A percentile compares a stretch with the other conserved stretches of the same genome.
Evolutionary conservation across 257 asterid species (phyloP).

Genomic region (Paulownia fortunei): DNA sequence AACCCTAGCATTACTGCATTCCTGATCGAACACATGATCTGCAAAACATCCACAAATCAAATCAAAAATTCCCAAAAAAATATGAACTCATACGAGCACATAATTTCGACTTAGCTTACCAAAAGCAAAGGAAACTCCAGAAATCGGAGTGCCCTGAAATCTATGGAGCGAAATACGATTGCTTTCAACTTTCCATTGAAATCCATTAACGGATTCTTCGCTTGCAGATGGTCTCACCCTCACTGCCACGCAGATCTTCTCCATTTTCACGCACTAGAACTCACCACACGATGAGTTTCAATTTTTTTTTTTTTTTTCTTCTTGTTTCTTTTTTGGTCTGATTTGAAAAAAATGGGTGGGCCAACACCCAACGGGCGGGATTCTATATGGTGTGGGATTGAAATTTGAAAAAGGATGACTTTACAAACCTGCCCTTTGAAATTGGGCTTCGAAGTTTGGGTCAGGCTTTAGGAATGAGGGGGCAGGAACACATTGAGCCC

Average conservation of each 20-base stretch:
- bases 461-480: not conserved
- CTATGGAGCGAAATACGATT: constrained; percentile 85
- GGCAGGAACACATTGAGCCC: not conserved
- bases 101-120: constrained; percentile 42
- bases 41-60: constrained; percentile 25
- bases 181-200: constrained; percentile 78
- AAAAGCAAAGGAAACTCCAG: constrained; percentile 82
- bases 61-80: not conserved
- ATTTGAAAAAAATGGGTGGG: constrained; percentile 19
- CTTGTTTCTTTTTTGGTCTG: not conserved
- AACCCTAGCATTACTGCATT: constrained; percentile 66
- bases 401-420: constrained; percentile 9
- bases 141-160: constrained; percentile 74
- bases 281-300: not conserved
- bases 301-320: not conserved
- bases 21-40: constrained; percentile 95
- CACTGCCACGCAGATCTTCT: constrained; percentile 93
- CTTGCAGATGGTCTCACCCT: constrained; percentile 79
- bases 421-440: constrained; percentile 30
- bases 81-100: not conserved
- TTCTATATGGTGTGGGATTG: constrained; percentile 8
- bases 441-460: constrained; percentile 16
- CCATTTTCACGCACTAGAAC: constrained; percentile 57
- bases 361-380: constrained; percentile 25
- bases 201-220: constrained; percentile 61